Base-by-base conservation (phyloP, 129 eudicot genomes). In the Glebionis coronaria region DNA sequence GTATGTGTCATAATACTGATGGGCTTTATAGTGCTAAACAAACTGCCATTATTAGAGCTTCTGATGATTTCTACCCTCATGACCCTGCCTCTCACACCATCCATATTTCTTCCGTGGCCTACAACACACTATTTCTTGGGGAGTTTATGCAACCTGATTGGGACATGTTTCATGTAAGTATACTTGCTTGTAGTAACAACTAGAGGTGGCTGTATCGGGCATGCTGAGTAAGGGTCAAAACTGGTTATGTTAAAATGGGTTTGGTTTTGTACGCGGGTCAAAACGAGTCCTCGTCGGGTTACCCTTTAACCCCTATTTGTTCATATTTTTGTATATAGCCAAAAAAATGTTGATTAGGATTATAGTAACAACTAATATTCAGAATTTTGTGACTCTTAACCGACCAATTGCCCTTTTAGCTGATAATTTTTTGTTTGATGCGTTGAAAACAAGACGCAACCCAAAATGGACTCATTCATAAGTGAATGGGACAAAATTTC, bases 81-180 rank as follows among this genome's bases (percentile, higher is more conserved):
- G 98, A 93, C 53, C 96, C 98, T 44, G 96, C 96, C 67, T 93
- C 96, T 18, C 98, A 93, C 74, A 93, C 98, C 9, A 88, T 93
- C 6, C 98, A 93, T 57, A 82, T 93, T 56, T 86, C 92, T 10
- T 88, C 98, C 2, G 98, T 93, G 51, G 95, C 96, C 12, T 93
- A 86, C 75, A 93, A 88, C 54, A 76, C 91, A 0, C 12, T 93
- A 18, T 88, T 93, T 75, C 93, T 93, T 50, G 98, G 98, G 40
- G 98, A 88, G 47, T 83, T 93, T 64, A 86, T 86, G 95, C 96
- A 77, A 61, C 98, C 98, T 25, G 98, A 93, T 75, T 93, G 98
- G 98, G 98, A 93, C 54, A 93, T 93, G 98, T 93, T 93, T 55
- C 98, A 93, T 68, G 98, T 93, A 71, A 86, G 98, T 80, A 20